Percentiles rank a stretch among this genome's conserved stretches.
Evolutionary conservation across 2,329 filamentous ascomycete species (phyloP).

Genomic region (Bipolaris bicolor): DNA sequence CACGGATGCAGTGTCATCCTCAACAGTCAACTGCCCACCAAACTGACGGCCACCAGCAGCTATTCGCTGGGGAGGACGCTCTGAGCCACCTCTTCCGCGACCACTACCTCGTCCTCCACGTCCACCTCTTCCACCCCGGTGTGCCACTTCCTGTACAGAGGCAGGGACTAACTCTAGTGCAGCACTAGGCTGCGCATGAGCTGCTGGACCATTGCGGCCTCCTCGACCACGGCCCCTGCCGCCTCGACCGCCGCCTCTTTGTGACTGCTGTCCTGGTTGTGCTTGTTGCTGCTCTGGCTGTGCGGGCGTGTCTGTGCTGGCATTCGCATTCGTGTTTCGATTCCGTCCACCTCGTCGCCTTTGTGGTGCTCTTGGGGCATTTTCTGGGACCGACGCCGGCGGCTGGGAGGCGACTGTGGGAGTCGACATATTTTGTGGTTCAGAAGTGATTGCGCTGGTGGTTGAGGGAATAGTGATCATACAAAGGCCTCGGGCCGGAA

Average conservation of each 20-base stretch:
- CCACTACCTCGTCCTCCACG: constrained; percentile 22
- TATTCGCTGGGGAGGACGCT: constrained; percentile 30
- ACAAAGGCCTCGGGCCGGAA: neutral
- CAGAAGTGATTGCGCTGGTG: neutral
- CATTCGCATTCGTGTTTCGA: constrained; percentile 21
- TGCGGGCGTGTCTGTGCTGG: constrained; percentile 8
- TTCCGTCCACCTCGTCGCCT: constrained; percentile 33
- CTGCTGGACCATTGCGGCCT: constrained; percentile 15
- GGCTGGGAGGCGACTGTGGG: constrained; percentile 21
- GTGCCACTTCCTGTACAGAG: constrained; percentile 15
- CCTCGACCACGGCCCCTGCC: constrained; percentile 29
- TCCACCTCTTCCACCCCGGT: constrained; percentile 21
- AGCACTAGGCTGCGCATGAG: constrained; percentile 6
- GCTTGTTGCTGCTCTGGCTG: constrained; percentile 26
- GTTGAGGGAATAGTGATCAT: constrained; percentile 5
- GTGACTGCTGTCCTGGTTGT: constrained; percentile 24
- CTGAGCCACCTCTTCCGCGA: constrained; percentile 27
- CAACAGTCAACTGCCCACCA: constrained; percentile 55
- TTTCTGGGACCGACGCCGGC: constrained; percentile 14
- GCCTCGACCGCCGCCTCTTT: constrained; percentile 27
- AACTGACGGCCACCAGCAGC: constrained; percentile 53
- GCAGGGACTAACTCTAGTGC: constrained; percentile 7
- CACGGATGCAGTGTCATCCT: constrained; percentile 28
- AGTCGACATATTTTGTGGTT: constrained; percentile 30
- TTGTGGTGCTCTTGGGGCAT: constrained; percentile 23